A percentile compares a stretch with the other conserved stretches of the same genome.
Evolutionary conservation across 2,329 filamentous ascomycete genomes (phyloP).

Genomic region (Aspergillus caelatus): DNA sequence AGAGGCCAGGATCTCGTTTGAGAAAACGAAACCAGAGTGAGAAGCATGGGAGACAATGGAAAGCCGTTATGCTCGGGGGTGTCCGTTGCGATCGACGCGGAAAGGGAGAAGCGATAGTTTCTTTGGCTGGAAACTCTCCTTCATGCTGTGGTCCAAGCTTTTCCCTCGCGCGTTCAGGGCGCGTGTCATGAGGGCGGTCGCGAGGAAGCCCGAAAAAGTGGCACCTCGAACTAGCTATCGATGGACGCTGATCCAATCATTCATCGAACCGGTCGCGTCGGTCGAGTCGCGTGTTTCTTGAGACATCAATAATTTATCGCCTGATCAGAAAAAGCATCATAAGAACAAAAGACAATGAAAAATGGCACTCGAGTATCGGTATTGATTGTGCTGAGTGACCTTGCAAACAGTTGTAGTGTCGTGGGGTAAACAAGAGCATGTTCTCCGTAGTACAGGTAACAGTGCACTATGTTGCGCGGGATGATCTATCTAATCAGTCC

Average conservation of each 20-base stretch:
- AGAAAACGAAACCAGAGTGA: background rate
- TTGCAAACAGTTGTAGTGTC: background rate
- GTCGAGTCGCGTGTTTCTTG: constrained; percentile 14
- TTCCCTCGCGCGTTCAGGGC: constrained; percentile 23
- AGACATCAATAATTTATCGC: background rate
- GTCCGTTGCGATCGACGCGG: constrained; percentile 10
- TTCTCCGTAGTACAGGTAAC: constrained; percentile 12
- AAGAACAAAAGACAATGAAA: background rate
- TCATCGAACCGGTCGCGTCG: constrained; percentile 9
- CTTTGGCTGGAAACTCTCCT: constrained; percentile 35
- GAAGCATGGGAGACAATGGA: background rate
- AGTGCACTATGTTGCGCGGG: constrained; percentile 3
- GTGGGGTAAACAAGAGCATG: constrained; percentile 8
- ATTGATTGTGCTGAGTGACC: background rate
- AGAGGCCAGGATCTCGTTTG: background rate
- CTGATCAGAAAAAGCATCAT: background rate
- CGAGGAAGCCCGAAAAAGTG: constrained; percentile 8
- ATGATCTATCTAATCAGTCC: background rate
- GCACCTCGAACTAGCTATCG: constrained; percentile 2
- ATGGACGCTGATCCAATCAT: constrained; percentile 20
- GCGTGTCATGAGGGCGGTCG: constrained; percentile 27
- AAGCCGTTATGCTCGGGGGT: background rate
- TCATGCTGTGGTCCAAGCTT: constrained; percentile 20
- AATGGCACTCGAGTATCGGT: background rate
- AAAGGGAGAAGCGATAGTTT: constrained; percentile 25